These are phyloP conservation scores for Penicillium sp. DNA, from an alignment of 2,329 filamentous ascomycete genomes.

Conservation along the genomic window DNA sequence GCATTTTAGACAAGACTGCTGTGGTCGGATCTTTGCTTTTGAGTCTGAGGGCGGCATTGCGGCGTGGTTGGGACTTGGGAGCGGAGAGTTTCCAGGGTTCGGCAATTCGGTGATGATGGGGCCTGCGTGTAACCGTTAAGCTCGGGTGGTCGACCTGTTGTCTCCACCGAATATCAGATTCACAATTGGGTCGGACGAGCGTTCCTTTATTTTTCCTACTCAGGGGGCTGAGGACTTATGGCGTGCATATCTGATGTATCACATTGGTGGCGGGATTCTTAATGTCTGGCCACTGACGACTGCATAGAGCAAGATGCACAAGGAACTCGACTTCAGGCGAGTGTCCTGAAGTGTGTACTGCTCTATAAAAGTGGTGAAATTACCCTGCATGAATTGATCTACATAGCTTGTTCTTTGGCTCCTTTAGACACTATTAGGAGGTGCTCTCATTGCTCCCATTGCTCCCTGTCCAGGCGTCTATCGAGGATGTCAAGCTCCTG, in stretches of 20 bases:
- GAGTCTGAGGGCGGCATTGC: conserved; percentile 9
- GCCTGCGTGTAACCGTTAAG: background rate
- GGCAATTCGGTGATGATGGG: background rate
- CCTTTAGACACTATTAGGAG: background rate
- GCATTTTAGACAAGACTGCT: conserved; percentile 29
- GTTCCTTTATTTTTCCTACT: background rate
- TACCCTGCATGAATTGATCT: background rate
- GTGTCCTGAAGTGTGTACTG: too few species aligned
- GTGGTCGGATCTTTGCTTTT: conserved; percentile 25
- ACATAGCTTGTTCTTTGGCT: background rate
- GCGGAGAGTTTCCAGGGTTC: background rate
- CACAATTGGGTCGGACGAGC: background rate
- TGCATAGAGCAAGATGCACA: too few species aligned
- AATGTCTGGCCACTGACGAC: too few species aligned
- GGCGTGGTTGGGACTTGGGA: background rate
- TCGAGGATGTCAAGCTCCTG: conserved; percentile 24
- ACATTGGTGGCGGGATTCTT: background rate
- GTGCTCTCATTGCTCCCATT: conserved; percentile 15
- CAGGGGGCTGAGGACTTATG: background rate
- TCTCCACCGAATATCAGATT: background rate
- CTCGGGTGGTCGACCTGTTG: background rate
- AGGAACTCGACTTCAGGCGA: too few species aligned
- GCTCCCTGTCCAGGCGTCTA: conserved; percentile 17
- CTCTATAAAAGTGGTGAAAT: background rate
- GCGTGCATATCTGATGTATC: background rate